Evolutionary conservation across 2,329 filamentous ascomycete species (phyloP), one percentile per base, ranked within the genome.

Genomic region (Dactylonectria estremocensis): DNA sequence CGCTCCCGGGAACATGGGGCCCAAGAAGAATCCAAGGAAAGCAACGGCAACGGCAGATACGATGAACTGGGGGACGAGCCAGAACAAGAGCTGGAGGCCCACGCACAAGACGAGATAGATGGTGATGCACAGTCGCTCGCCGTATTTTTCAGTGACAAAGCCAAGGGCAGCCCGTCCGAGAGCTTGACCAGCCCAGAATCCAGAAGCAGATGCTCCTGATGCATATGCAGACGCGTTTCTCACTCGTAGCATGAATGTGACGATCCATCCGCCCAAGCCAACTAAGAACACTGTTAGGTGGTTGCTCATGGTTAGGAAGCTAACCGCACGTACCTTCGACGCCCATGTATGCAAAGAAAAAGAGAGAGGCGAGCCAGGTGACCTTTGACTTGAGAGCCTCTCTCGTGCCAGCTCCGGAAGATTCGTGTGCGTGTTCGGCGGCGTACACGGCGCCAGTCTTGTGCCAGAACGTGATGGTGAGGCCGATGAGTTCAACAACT

Each of bases 131-230:
- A 86, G 74, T 55, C 90, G 89, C 77, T 94, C 93, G 0, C 92
- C 92, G 14, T 90, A 84, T 1, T 85, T 81, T 5, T 91, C 89
- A 0, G 92, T 95, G 0, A 94, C 86, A 69, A 95, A 94, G 0
- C 92, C 91, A 4, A 95, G 80, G 0, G 87, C 77, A 1, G 94
- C 83, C 1, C 93, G 84, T 0, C 93, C 93, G 0, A 92, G 79
- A 0, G 92, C 93, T 74, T 94, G 88, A 1, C 93, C 93, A n/a
- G 92, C 87, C 93, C 93, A 95, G 80, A 94, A 95, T 0, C 92
- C 93, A 0, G 92, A 93, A 0, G 88, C 90, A 0, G 89, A 90
- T 80, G 93, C 91, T 28, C 92, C 92, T n/a, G 90, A 90, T 0
- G 89, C 88, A 72, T 93, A 94, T 0, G 88, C 80, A 2, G 82